A percentile compares a stretch with the other conserved stretches of the same genome.
phyloP scores from a whole-genome alignment of 108 stramenopile genomes.

The Asterionellopsis glacialis region DNA sequence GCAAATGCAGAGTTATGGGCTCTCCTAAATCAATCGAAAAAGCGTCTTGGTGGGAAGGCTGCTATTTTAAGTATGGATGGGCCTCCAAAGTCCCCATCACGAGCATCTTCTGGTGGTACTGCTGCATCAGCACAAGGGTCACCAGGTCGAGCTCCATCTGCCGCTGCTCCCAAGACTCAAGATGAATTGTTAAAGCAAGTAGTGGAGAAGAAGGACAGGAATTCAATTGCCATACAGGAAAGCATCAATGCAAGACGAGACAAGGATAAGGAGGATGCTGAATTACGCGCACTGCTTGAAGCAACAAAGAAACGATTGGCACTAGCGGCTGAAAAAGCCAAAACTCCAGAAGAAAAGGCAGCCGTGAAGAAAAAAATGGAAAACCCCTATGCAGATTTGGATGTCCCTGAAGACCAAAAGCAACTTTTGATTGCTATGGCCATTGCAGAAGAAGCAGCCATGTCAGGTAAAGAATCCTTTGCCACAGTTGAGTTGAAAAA shows the following conservation, averaged over 20 bases:
- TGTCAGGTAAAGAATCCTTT: not conserved
- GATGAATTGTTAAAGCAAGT: not conserved
- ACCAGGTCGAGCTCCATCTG: not conserved
- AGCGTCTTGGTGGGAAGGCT: not conserved
- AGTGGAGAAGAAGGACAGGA: not conserved
- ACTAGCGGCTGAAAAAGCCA: not conserved
- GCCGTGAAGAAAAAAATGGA: slow-evolving; percentile 1
- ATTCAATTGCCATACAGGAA: too few relatives aligned
- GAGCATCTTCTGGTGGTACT: not conserved
- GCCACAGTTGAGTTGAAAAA: not conserved
- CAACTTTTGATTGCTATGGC: slow-evolving; percentile 5
- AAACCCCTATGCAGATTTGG: slow-evolving; percentile 4
- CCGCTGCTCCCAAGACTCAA: not conserved
- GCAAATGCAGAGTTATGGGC: slow-evolving; percentile 7
- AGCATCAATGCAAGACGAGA: too few relatives aligned
- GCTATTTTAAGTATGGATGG: not conserved
- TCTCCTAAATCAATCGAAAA: slow-evolving; percentile 1
- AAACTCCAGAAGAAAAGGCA: not conserved
- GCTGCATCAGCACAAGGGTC: not conserved
- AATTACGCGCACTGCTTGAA: not conserved
- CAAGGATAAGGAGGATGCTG: not conserved
- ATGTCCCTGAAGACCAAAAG: slow-evolving; percentile 4
- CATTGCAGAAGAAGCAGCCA: slow-evolving; percentile 4
- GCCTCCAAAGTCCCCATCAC: too few relatives aligned
- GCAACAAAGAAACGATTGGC: not conserved